Conservation (phyloP, 805 yeast species). For the Pichia gijzeniarum region DNA sequence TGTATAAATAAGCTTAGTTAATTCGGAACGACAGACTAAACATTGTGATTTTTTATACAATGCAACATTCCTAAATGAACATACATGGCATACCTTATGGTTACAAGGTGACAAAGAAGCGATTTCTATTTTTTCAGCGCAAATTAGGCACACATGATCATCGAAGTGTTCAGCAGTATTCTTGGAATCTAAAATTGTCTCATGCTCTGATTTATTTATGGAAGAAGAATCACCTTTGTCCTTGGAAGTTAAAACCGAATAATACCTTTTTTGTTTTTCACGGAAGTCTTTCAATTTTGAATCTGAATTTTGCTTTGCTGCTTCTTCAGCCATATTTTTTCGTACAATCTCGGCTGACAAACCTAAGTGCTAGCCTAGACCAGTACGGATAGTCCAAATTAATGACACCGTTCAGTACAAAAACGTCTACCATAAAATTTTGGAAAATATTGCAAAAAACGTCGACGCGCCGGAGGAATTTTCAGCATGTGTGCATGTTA, state of each 20-base stretch:
- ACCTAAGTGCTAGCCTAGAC: too few species aligned
- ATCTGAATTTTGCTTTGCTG: too few species aligned
- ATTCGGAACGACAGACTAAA: slow-evolving; percentile 76
- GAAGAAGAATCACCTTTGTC: neutral
- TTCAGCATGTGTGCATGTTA: too few species aligned
- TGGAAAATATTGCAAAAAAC: too few species aligned
- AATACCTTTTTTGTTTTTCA: neutral
- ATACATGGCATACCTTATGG: slow-evolving; percentile 76
- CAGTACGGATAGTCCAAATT: too few species aligned
- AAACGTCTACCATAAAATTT: too few species aligned
- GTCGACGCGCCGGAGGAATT: too few species aligned
- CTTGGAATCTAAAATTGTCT: neutral
- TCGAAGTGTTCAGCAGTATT: slow-evolving; percentile 6
- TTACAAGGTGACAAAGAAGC: slow-evolving; percentile 77
- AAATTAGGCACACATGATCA: slow-evolving; percentile 56
- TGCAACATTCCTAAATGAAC: slow-evolving; percentile 79
- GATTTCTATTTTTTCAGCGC: slow-evolving; percentile 65
- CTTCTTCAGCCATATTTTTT: too few species aligned
- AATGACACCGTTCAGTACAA: too few species aligned
- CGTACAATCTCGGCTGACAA: too few species aligned
- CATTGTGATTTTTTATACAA: slow-evolving; percentile 69
- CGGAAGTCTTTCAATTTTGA: neutral
- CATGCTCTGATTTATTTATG: neutral
- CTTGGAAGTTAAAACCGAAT: neutral
- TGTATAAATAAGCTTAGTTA: slow-evolving; percentile 51